Percentiles rank a stretch among this genome's conserved stretches.
phyloP scores from a whole-genome alignment of 805 yeast genomes.

The Cephaloascus fragrans region DNA sequence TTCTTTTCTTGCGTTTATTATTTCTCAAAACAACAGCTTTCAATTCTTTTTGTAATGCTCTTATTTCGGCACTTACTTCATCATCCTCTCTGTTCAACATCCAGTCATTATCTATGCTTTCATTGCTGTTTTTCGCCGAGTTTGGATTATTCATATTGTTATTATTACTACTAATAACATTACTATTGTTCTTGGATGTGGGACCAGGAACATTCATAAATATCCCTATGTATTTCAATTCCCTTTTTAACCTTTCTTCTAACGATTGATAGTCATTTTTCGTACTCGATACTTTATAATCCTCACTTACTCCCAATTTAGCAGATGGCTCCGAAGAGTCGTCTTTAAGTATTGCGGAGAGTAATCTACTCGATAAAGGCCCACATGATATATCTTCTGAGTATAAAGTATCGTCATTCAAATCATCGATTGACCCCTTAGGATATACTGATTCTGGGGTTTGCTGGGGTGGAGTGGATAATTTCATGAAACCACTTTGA shows the following conservation, averaged over 20 bases:
- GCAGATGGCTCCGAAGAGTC: slow-evolving; percentile 10
- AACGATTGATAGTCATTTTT: slow-evolving; percentile 65
- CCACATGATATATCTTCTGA: slow-evolving; percentile 80
- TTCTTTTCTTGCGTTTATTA: slow-evolving; percentile 50
- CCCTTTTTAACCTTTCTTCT: slow-evolving; percentile 83
- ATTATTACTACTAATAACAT: slow-evolving; percentile 1
- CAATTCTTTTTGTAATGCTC: slow-evolving; percentile 62
- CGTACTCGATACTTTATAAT: slow-evolving; percentile 30
- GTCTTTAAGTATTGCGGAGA: slow-evolving; percentile 67
- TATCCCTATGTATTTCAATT: slow-evolving; percentile 83
- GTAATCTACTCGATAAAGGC: slow-evolving; percentile 74
- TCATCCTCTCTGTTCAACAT: slow-evolving; percentile 79
- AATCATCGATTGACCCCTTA: slow-evolving; percentile 45
- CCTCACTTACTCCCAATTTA: slow-evolving; percentile 16
- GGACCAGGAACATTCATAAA: slow-evolving; percentile 46
- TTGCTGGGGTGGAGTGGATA: slow-evolving; percentile 39
- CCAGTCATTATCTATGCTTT: slow-evolving; percentile 55
- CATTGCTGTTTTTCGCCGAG: slow-evolving; percentile 13
- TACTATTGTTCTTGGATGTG: slow-evolving; percentile 7
- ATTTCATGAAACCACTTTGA: slow-evolving; percentile 22
- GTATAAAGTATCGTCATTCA: slow-evolving; percentile 56
- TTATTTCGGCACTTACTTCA: slow-evolving; percentile 78
- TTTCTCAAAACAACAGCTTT: slow-evolving; percentile 53
- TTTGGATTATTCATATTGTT: slow-evolving; percentile 11
- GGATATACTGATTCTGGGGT: slow-evolving; percentile 24